Base-by-base conservation (phyloP, 345 rosid genomes). In the Populus deltoides region DNA sequence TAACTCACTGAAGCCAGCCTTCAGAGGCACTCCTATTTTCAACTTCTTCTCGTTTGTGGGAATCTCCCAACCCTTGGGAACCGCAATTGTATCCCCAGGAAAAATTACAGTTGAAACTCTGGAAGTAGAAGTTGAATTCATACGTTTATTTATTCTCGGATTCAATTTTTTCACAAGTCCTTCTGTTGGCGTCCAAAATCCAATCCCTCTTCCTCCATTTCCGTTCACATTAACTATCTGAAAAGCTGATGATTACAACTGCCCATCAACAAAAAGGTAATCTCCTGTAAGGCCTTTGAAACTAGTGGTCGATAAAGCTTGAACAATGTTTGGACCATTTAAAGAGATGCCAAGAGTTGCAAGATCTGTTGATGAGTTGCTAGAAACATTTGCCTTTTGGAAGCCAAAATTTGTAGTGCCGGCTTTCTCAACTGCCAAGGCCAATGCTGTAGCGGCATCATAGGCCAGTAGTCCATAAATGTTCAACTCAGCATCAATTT, bases 251-350 rank as follows among this genome's bases (percentile, higher is more conserved):
- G 80, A 65, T 8, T 70, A 77, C 16, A 85, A 53, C 59, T 87
- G 84, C 29, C 88, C 85, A 15, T 80, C 62, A 33, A 70, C 47
- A 24, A 86, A 77, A 17, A 9, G 12, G 57, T 83, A 85, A 3
- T 86, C 70, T 10, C 90, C 92, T 13, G 84, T 16, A 0, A 85
- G 75, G 27, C 90, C 89, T 17, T 71, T 73, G 79, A 89, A 81
- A 16, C 22, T 78, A 12, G n/a, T 74, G 1, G 12, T 67, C 29
- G 72, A 68, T 24, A 89, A 51, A 17, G 72, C 65, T 12, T 55
- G 35, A 22, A 35, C 13, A 51, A 88, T 75, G 33, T 55, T 63
- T 10, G 78, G 81, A 15, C 88, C 89, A 18, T 29, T 81, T 45
- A 9, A 47, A 7, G 81, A 82, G 12, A 57, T 70, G 1, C 83